phyloP scores from a whole-genome alignment of 2,329 filamentous ascomycete species.

The Cryoendolithus antarcticus region DNA sequence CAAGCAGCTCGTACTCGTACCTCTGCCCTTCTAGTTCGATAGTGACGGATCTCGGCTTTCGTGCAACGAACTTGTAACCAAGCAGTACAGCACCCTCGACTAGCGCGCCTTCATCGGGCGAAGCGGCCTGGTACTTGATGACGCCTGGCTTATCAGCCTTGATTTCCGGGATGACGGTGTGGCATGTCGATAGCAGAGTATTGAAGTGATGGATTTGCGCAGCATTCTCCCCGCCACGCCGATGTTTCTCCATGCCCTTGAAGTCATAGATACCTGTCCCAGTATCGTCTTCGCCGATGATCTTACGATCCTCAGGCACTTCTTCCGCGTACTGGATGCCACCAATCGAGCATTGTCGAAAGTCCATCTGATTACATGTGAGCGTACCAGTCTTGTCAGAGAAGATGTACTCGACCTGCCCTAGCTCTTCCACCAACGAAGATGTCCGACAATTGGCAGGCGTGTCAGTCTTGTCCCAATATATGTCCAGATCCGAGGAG shows the following conservation, averaged over 20 bases:
- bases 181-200: conserved; percentile 74
- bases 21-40: conserved; percentile 63
- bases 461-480: conserved; percentile 89
- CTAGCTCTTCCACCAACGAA: conserved; percentile 89
- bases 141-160: conserved; percentile 62
- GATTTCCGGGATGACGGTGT: conserved; percentile 92
- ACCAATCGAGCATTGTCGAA: conserved; percentile 84
- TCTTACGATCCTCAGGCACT: conserved; percentile 78
- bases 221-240: conserved; percentile 39
- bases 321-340: conserved; percentile 91
- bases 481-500: conserved; percentile 94
- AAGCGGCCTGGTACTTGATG: conserved; percentile 97
- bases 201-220: conserved; percentile 73
- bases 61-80: conserved; percentile 80
- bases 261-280: conserved; percentile 79
- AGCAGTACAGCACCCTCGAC: conserved; percentile 79
- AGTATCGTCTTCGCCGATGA: conserved; percentile 58
- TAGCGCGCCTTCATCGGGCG: conserved; percentile 91
- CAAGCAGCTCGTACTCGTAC: conserved; percentile 77
- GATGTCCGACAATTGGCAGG: conserved; percentile 93
- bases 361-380: conserved; percentile 99
- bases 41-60: conserved; percentile 79
- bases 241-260: conserved; percentile 58
- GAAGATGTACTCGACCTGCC: conserved; percentile 97
- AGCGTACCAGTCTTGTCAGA: conserved; percentile 95